These are phyloP conservation scores for Silene latifolia DNA, from an alignment of 148 eudicot genomes.

Conservation along the genomic window DNA sequence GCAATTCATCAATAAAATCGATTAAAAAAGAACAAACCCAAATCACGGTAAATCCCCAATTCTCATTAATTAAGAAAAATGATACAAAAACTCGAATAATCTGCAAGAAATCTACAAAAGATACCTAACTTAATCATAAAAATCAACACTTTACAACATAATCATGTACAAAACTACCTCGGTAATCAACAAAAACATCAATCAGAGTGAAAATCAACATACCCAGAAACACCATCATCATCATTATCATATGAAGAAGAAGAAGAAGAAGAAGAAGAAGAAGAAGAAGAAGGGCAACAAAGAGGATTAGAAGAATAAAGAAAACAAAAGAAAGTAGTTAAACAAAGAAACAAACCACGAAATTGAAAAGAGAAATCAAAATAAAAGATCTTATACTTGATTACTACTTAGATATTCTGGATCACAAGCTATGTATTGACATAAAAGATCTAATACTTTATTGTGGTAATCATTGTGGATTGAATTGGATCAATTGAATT, in stretches of 20 bases:
- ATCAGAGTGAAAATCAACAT: slow-evolving; percentile 19
- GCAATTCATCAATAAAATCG: not conserved
- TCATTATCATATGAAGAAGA: too few species aligned
- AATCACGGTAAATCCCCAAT: not conserved
- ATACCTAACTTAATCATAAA: not conserved
- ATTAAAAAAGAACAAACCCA: not conserved
- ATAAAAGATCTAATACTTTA: slow-evolving; percentile 12
- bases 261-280: too few species aligned
- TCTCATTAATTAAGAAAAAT: not conserved
- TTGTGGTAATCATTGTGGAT: too few species aligned
- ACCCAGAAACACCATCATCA: not conserved
- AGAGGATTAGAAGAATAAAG: slow-evolving; percentile 38
- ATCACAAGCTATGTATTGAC: slow-evolving; percentile 85
- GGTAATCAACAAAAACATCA: not conserved
- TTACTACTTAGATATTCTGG: slow-evolving; percentile 58
- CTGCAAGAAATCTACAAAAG: not conserved
- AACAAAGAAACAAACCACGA: slow-evolving; percentile 57
- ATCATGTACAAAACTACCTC: slow-evolving; percentile 8
- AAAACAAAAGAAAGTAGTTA: slow-evolving; percentile 60
- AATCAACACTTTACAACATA: slow-evolving; percentile 9
- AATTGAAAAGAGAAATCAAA: slow-evolving; percentile 75
- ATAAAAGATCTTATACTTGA: slow-evolving; percentile 63
- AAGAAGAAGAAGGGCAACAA: slow-evolving; percentile 28
- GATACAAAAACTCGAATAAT: slow-evolving; percentile 7
- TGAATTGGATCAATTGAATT: too few species aligned